Conservation (phyloP, 768 basidiomycete genomes). For the Naganishia randhawae region DNA sequence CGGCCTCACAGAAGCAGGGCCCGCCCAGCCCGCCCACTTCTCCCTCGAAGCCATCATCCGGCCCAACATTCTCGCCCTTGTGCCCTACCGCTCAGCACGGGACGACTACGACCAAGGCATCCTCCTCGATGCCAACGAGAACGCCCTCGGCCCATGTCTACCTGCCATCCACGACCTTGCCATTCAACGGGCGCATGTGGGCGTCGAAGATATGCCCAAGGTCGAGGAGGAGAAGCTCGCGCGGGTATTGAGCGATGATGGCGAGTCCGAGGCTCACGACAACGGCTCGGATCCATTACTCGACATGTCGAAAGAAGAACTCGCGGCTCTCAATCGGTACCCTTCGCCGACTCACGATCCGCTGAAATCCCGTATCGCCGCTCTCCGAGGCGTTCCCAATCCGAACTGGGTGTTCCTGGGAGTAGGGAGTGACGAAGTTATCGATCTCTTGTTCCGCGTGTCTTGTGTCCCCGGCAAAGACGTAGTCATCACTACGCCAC, state of each 20-base stretch:
- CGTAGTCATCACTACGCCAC: constrained; percentile 81
- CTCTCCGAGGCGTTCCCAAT: constrained; percentile 65
- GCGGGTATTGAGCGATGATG: neutral
- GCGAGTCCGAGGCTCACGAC: neutral
- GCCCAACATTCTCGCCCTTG: constrained; percentile 86
- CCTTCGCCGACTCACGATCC: constrained; percentile 81
- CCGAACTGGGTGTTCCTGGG: constrained; percentile 80
- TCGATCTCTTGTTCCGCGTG: constrained; percentile 88
- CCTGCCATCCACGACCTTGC: constrained; percentile 44
- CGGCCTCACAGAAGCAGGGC: constrained; percentile 45
- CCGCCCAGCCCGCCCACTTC: constrained; percentile 70
- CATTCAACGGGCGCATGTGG: neutral
- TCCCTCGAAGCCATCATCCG: constrained; percentile 76
- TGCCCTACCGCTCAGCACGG: constrained; percentile 90
- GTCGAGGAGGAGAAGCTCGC: constrained; percentile 23
- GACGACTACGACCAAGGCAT: constrained; percentile 91
- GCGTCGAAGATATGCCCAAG: constrained; percentile 19
- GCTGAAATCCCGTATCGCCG: constrained; percentile 72
- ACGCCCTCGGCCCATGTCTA: constrained; percentile 83
- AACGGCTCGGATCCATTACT: constrained; percentile 28
- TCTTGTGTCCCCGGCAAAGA: constrained; percentile 75
- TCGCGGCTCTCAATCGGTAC: constrained; percentile 71
- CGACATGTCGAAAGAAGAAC: constrained; percentile 23
- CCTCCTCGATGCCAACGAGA: constrained; percentile 96
- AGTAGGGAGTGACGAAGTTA: constrained; percentile 93